phyloP scores from a whole-genome alignment of 1,139 yeast species.

The Zygoascus meyerae region DNA sequence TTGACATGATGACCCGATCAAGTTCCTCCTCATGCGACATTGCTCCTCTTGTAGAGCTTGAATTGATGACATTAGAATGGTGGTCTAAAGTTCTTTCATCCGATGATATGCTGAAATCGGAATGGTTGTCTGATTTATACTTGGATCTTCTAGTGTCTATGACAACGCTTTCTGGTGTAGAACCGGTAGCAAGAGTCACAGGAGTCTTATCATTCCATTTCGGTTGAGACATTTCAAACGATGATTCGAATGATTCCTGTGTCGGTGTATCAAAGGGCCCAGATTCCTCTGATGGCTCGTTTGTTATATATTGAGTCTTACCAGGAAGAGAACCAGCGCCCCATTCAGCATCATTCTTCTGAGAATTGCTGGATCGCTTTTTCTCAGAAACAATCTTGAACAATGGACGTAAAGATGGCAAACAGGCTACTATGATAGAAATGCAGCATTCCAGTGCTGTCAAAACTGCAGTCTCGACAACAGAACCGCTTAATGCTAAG shows the following conservation, averaged over 20 bases:
- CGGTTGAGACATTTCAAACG: too few relatives aligned
- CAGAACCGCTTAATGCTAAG: constrained; percentile 23
- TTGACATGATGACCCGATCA: neutral
- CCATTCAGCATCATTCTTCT: constrained; percentile 2
- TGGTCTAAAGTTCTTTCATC: neutral
- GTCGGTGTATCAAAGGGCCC: neutral
- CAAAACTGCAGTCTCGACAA: constrained; percentile 25
- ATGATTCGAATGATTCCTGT: neutral
- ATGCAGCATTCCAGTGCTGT: constrained; percentile 30
- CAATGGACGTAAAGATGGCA: constrained; percentile 29
- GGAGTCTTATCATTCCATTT: neutral
- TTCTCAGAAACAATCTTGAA: constrained; percentile 13
- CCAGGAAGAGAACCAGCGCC: neutral
- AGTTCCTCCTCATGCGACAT: neutral
- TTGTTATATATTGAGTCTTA: neutral
- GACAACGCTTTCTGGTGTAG: too few relatives aligned
- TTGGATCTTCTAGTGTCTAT: neutral
- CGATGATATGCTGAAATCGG: neutral
- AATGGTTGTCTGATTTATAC: neutral
- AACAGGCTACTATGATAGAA: constrained; percentile 28
- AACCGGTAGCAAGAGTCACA: neutral
- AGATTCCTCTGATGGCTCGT: neutral
- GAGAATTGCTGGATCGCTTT: constrained; percentile 2
- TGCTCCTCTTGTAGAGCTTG: neutral
- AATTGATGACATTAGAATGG: neutral